Percentiles rank a stretch among this genome's conserved stretches.
These are phyloP conservation scores for Tuber brumale DNA, from an alignment of 495 filamentous ascomycete species.

Conservation along the genomic window DNA sequence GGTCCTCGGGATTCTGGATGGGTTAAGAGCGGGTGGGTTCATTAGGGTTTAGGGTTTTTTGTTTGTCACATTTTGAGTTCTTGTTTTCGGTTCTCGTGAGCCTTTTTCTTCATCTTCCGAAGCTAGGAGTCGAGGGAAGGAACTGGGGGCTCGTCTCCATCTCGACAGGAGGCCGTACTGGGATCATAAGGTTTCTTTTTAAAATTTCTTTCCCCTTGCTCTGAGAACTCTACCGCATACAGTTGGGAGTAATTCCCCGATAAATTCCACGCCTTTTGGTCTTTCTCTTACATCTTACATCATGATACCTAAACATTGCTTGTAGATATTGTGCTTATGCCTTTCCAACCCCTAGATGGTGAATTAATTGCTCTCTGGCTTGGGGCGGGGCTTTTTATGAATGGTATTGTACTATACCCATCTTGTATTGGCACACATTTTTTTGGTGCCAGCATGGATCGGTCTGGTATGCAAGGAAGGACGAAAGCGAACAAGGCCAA, in stretches of 20 bases:
- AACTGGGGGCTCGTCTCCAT: neutral
- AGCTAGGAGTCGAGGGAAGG: neutral
- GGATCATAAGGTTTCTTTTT: neutral
- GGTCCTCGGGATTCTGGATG: neutral
- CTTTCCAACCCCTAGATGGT: neutral
- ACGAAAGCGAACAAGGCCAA: neutral
- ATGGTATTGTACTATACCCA: neutral
- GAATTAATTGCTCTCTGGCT: neutral
- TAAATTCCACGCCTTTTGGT: neutral
- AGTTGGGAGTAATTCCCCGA: neutral
- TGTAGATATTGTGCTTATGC: neutral
- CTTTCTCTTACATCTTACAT: neutral
- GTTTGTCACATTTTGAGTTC: neutral
- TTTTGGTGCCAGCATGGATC: neutral
- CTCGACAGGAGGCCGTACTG: neutral
- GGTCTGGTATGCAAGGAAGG: neutral
- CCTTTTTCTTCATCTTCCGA: neutral
- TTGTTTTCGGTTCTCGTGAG: neutral
- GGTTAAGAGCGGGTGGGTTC: neutral
- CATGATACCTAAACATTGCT: neutral
- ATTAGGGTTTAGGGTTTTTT: neutral
- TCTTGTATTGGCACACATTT: neutral
- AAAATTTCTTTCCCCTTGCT: neutral
- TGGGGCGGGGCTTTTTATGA: neutral
- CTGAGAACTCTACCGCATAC: neutral